Evolutionary conservation across 73 alveolate genomes (phyloP).

Genomic region (Stentor roeselii): DNA sequence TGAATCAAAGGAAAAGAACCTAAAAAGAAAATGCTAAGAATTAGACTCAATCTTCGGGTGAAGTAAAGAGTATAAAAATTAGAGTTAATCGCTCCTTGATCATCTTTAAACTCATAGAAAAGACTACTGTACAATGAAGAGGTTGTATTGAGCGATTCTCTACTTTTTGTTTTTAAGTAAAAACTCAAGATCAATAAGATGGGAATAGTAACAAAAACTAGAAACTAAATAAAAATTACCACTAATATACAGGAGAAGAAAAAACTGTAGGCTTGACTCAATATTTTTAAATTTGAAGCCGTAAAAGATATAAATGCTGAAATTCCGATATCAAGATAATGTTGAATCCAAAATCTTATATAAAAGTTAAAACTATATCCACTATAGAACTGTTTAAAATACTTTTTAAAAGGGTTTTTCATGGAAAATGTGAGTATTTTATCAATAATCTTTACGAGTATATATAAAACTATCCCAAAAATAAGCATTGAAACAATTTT

Average conservation of each 20-base stretch:
- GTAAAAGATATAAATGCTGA: background rate
- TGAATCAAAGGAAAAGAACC: background rate
- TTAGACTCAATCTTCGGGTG: background rate
- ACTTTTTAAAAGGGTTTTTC: too few species aligned
- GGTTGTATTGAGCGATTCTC: too few species aligned
- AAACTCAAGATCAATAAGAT: background rate
- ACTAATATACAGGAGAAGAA: background rate
- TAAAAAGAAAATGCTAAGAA: background rate
- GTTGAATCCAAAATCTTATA: background rate
- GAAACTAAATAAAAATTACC: background rate
- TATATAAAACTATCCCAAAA: too few species aligned
- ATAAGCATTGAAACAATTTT: background rate
- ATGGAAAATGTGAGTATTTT: too few species aligned
- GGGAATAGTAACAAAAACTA: background rate
- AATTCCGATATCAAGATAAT: background rate
- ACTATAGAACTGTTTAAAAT: background rate
- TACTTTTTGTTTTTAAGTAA: background rate
- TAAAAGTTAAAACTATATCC: background rate
- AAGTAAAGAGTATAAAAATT: background rate
- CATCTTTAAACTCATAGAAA: conserved; percentile 6
- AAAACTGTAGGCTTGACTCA: background rate
- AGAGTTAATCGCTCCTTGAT: background rate
- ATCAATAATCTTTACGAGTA: too few species aligned
- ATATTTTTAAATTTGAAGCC: background rate
- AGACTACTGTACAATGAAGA: too few species aligned